Conservation (phyloP, 768 basidiomycete species). For the Lactarius quietus region DNA sequence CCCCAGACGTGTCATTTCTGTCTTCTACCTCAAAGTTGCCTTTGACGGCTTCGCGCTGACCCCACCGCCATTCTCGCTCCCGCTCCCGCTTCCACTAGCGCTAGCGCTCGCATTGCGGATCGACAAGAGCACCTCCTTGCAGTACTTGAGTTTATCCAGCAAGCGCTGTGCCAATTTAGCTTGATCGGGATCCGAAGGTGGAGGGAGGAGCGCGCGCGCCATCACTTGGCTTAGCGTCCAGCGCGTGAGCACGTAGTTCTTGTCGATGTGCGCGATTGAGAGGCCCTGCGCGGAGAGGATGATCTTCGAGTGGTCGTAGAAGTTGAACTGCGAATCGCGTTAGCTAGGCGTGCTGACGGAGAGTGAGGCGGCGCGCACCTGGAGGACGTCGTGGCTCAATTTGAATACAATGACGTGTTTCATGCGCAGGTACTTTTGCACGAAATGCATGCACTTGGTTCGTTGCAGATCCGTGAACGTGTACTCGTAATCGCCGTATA, state of each 20-base stretch:
- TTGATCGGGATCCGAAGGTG: constrained; percentile 47
- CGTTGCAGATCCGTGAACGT: constrained; percentile 66
- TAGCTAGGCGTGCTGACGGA: constrained; percentile 10
- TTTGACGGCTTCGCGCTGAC: constrained; percentile 11
- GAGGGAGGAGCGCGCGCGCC: constrained; percentile 44
- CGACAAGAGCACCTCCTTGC: constrained; percentile 75
- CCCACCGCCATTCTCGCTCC: constrained; percentile 10
- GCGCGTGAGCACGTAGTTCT: constrained; percentile 72
- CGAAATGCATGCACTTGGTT: constrained; percentile 88
- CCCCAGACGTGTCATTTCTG: too few relatives aligned
- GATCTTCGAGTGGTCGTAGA: constrained; percentile 95
- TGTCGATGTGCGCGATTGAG: constrained; percentile 86
- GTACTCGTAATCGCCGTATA: constrained; percentile 83
- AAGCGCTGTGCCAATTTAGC: constrained; percentile 61
- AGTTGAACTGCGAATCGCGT: constrained; percentile 80
- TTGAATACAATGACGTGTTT: constrained; percentile 97
- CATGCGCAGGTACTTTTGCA: constrained; percentile 94
- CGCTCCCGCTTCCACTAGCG: background rate
- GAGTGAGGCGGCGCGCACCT: constrained; percentile 60
- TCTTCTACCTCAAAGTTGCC: constrained; percentile 12
- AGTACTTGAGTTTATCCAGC: constrained; percentile 80
- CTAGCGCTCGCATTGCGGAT: constrained; percentile 58
- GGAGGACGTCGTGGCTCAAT: constrained; percentile 92
- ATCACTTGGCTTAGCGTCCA: constrained; percentile 72
- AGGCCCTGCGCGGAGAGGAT: constrained; percentile 80